Base-by-base conservation (phyloP, 345 rosid genomes). In the Pugionium dolabratum region DNA sequence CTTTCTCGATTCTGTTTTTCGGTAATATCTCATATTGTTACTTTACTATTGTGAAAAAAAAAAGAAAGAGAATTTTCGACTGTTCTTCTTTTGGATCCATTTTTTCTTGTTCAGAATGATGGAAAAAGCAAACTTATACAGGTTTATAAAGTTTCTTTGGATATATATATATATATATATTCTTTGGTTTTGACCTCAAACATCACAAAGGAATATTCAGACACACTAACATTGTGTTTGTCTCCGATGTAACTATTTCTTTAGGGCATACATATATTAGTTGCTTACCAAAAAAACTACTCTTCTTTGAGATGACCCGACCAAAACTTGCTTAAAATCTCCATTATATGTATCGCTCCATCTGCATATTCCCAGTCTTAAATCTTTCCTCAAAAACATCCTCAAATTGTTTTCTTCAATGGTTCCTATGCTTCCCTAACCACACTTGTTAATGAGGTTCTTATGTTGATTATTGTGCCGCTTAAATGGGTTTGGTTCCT, bases 61-160 rank as follows among this genome's bases (percentile, higher is more conserved):
- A 29, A 62, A n/a, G n/a, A n/a, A 11, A 41, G 41, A 37, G 48
- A 62, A 25, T 4, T 62, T 37, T 28, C 26, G 34, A 35, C 47
- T 35, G 39, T 7, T 59, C 6, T 2, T 26, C 1, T 33, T 56
- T 53, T 11, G 54, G 32, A 60, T 33, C 44, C 41, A 29, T 54
- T 8, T 62, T 62, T 27, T 45, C 9, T 36, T 62, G 56, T 44
- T 61, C 55, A 62, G 40, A 61, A 62, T 54, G 42, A 32, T 71
- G 18, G 64, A 48, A 64, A 53, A 56, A 35, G 39, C 18, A 55
- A 55, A 48, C 30, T 55, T 62, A 55, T 27, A 64, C 46, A 63
- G 31, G n/a, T 71, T 55, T 49, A 31, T 36, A 62, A 36, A 62
- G 57, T 36, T 48, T 69, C 10, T 51, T 59, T 60, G 50, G 44